These are phyloP conservation scores for Rhododendron kiyosumense DNA, from an alignment of 148 eudicot species.

Conservation along the genomic window DNA sequence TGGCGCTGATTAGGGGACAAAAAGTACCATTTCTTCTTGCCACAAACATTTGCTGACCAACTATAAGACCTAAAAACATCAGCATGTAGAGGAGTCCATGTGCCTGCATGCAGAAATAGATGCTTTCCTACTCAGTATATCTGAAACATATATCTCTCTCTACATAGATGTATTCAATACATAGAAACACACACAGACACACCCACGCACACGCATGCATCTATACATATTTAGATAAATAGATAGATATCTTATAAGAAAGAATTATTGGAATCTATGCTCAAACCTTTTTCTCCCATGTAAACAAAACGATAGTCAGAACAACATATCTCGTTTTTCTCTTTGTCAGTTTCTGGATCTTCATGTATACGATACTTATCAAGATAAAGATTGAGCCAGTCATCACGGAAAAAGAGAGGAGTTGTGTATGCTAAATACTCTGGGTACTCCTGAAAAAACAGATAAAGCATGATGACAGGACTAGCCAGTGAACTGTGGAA, in stretches of 20 bases:
- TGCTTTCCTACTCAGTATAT: conserved; percentile 6
- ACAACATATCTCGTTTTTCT: conserved; percentile 60
- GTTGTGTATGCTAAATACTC: conserved; percentile 69
- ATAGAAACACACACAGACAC: background rate
- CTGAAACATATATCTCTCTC: background rate
- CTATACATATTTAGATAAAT: background rate
- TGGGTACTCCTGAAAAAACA: conserved; percentile 83
- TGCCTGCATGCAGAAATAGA: conserved; percentile 49
- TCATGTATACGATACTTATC: conserved; percentile 67
- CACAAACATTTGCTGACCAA: conserved; percentile 99
- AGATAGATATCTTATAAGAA: conserved; percentile 19
- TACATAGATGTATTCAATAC: background rate
- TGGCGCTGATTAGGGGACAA: conserved; percentile 73
- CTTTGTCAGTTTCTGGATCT: conserved; percentile 44
- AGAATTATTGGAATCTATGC: conserved; percentile 18
- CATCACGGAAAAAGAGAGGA: conserved; percentile 71
- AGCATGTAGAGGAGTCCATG: conserved; percentile 99
- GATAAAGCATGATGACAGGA: conserved; percentile 3
- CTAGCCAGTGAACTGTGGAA: background rate
- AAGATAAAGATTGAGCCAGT: conserved; percentile 92
- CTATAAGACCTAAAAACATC: conserved; percentile 98
- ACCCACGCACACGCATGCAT: background rate
- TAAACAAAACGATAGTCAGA: conserved; percentile 99
- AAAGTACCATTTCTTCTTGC: conserved; percentile 85
- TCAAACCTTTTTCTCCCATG: conserved; percentile 99